Evolutionary conservation across 495 filamentous ascomycete genomes (phyloP), one percentile per base, ranked within the genome.

Genomic region (Apiosordaria backusii): DNA sequence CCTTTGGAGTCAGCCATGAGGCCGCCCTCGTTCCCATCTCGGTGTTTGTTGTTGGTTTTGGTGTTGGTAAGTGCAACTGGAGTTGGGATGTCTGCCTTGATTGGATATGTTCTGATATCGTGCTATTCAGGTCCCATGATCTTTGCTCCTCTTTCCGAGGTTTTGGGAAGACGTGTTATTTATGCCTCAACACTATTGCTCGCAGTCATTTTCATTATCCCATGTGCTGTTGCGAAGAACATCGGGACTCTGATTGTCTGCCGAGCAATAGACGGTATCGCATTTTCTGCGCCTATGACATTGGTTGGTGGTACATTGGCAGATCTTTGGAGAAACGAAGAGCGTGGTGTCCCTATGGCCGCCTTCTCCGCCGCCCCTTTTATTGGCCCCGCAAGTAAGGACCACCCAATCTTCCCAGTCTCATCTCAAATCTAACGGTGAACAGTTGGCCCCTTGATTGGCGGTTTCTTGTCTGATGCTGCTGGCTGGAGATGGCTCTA

Each of bases 321-420:
- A n/a, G 91, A 94, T 75, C 70, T 93, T 10, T 94, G 90, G 90
- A 85, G 76, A 60, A 89, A 86, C n/a, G 90, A 93, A 68, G 90
- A 94, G 71, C 83, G 91, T 50, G 91, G 90, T 71, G 87, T 93
- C 26, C 89, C 91, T 2, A 93, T 94, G 90, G 90, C 90, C n/a
- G 89, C 90, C 29, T 94, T 93, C 77, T 87, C 84, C 26, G 90
- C 90, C 26, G 90, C 90, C 27, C 91, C 91, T 0, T 91, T 93
- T 71, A 80, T 92, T 35, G 91, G 90, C 3, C 90, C 90, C 54
- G 90, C 90, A 5, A 85, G 87, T 74, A 72, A 50, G 78, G 77
- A 45, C 67, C 19, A 29, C 19, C 7, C 1, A 22, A 21, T 5
- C 19, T 4, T 21, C 21, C 19, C 4, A 23, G 19, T 23, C 15